Evolutionary conservation across 108 stramenopile species (phyloP).

Genomic region (Nitzschia sp.): DNA sequence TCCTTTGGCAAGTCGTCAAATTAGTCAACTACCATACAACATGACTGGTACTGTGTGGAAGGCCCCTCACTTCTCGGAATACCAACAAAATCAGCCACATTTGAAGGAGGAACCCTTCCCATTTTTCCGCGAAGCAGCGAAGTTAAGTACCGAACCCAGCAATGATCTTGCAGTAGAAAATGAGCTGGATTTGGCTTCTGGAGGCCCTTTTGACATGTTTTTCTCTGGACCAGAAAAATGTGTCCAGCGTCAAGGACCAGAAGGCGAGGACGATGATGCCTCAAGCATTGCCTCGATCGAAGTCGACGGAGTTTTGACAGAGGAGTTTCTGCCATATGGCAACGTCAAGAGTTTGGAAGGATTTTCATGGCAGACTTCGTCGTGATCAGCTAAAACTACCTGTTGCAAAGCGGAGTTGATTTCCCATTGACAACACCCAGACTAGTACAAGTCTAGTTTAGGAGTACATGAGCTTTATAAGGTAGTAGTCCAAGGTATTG

Average conservation of each 20-base stretch:
- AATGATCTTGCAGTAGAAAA: too few species aligned
- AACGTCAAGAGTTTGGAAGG: neutral
- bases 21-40: neutral
- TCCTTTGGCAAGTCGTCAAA: neutral
- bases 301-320: neutral
- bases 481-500: neutral
- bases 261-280: neutral
- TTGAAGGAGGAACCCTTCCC: too few species aligned
- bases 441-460: neutral
- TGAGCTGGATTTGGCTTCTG: neutral
- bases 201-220: neutral
- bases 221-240: neutral
- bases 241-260: neutral
- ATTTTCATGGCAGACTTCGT: neutral
- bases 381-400: neutral
- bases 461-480: neutral
- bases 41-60: neutral
- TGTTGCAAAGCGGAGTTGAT: neutral
- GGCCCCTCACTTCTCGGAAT: too few species aligned
- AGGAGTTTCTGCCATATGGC: neutral
- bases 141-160: too few species aligned
- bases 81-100: too few species aligned
- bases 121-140: too few species aligned
- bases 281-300: neutral
- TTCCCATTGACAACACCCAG: neutral